Conservation (phyloP, 805 yeast species). For the Barnettozyma populi region DNA sequence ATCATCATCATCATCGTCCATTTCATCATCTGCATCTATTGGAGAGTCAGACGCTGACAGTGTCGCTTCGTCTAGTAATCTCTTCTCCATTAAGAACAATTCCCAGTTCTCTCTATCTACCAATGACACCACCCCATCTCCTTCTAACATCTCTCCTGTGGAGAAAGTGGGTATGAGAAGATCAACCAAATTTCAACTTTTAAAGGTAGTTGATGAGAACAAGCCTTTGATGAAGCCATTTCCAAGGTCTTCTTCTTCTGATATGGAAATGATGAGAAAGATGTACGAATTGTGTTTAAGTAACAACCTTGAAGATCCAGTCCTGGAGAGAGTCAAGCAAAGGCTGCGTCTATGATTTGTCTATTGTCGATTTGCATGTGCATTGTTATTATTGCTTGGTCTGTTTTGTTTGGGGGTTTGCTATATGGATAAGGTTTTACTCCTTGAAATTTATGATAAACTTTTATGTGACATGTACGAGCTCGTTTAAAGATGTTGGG, state of each 20-base stretch:
- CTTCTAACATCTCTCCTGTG: not conserved
- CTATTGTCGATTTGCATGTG: not conserved
- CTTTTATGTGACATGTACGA: not conserved
- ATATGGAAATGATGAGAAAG: constrained; percentile 17
- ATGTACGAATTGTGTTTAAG: constrained; percentile 20
- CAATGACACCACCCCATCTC: not conserved
- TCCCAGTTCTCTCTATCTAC: constrained; percentile 13
- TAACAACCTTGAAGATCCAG: constrained; percentile 18
- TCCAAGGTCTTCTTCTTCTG: constrained; percentile 3
- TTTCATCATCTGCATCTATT: constrained; percentile 10
- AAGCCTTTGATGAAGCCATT: not conserved
- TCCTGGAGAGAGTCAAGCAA: constrained; percentile 17
- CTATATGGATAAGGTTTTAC: too few species aligned
- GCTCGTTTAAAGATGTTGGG: too few species aligned
- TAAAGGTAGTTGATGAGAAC: constrained; percentile 3
- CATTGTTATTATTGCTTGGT: not conserved
- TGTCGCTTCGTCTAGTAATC: constrained; percentile 5
- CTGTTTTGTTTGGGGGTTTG: not conserved
- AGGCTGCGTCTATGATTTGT: constrained; percentile 6
- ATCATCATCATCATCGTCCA: constrained; percentile 8
- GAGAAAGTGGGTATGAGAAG: not conserved
- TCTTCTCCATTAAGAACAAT: constrained; percentile 13
- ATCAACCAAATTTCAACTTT: constrained; percentile 5
- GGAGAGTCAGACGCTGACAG: constrained; percentile 7
- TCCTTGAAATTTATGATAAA: not conserved